Conservation (phyloP, 805 yeast genomes). For the Barnettozyma pratensis region DNA sequence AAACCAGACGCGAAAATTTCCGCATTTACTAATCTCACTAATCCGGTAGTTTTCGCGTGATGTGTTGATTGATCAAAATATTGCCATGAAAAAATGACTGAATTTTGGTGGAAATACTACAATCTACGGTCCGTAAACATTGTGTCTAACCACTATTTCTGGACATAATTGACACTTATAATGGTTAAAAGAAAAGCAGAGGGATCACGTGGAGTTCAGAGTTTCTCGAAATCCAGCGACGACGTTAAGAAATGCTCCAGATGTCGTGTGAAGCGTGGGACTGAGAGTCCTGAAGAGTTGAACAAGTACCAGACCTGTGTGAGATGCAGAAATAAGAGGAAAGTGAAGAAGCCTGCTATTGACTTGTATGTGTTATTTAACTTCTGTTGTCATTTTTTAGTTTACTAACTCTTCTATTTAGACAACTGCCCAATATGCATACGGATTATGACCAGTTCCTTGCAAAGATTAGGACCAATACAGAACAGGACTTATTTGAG, state of each 20-base stretch:
- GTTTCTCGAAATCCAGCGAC: not conserved
- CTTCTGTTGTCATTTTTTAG: too few species aligned
- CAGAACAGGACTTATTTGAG: slow-evolving; percentile 30
- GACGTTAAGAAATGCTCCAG: slow-evolving; percentile 35
- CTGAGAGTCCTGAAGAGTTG: slow-evolving; percentile 30
- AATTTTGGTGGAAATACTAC: not conserved
- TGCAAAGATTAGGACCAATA: slow-evolving; percentile 30
- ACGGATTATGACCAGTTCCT: slow-evolving; percentile 31
- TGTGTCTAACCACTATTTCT: not conserved
- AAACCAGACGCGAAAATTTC: not conserved
- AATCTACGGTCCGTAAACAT: not conserved
- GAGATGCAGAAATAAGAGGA: slow-evolving; percentile 35
- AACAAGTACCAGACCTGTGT: slow-evolving; percentile 38
- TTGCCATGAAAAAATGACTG: slow-evolving; percentile 8
- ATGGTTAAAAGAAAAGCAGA: not conserved
- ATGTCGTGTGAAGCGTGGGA: slow-evolving; percentile 35
- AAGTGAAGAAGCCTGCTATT: slow-evolving; percentile 23
- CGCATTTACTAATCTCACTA: not conserved
- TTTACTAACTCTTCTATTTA: slow-evolving; percentile 1
- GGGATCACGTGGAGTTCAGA: not conserved
- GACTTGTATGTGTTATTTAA: slow-evolving; percentile 6
- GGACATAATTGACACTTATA: not conserved
- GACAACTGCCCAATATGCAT: slow-evolving; percentile 23
- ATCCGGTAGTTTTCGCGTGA: not conserved
- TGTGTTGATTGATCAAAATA: not conserved